Base-by-base conservation (phyloP, 2,329 filamentous ascomycete species). In the Aspergillus calidoustus region DNA sequence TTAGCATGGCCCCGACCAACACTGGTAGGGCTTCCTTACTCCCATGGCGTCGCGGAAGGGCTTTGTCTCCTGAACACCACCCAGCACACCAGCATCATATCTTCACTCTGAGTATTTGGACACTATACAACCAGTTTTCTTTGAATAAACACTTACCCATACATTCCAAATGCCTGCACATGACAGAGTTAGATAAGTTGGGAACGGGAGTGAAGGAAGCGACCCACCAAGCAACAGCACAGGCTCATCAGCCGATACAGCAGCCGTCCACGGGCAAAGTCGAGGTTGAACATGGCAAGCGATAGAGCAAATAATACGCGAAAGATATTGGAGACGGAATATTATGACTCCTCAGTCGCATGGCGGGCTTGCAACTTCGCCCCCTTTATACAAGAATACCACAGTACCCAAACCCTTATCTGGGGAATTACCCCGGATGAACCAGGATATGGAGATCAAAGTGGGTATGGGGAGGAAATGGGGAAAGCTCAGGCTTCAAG, bases 201-300 rank as follows among this genome's bases (percentile, higher is more conserved):
- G 31, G 31, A 13, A 34, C 8, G 7, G 13, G 3, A 34, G 28
- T 13, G 19, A 19, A 19, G 19, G 2, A 7, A 5, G 7, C 9
- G 8, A 48, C 28, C 13, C 30, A 55, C 53, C 23, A 56, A 31
- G 15, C 53, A 56, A 23, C 53, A 56, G 4, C 38, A 56, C 2
- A 56, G 17, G n/a, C 53, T 56, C 53, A 56, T 56, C 13, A 56
- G 13, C 7, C 53, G 53, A 23, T 48, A 56, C 11, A 56, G 41
- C 17, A 46, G 3, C n/a, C 28, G 19, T 4, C 53, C 53, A 22
- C 13, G 25, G 49, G 49, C 49, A 38, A 51, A 51, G 13, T 23
- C 30, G n/a, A 51, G 7, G 2, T 13, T 38, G 0, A 51, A 19
- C 48, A 51, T 51, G n/a, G 31, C 3, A 5, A 34, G 31, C 8